Percentiles rank a stretch among this genome's conserved stretches.
These are phyloP conservation scores for Apostasia shenzhenica DNA, from an alignment of 106 monocot genomes.

Conservation along the genomic window DNA sequence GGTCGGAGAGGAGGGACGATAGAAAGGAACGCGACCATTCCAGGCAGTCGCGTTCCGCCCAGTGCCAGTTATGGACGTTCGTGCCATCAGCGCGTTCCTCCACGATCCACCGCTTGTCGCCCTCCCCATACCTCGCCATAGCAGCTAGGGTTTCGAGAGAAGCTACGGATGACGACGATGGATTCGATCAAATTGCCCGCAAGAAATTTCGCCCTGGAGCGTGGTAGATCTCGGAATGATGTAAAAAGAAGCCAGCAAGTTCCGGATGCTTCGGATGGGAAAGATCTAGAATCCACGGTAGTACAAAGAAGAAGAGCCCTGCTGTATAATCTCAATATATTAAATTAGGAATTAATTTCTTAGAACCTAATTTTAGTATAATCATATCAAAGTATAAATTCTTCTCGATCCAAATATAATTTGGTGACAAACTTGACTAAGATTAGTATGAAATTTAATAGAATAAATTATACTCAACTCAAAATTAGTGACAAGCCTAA, in stretches of 20 bases:
- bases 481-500: too few species aligned
- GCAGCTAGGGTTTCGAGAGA: neutral
- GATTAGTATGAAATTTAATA: too few species aligned
- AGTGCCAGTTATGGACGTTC: constrained; percentile 99
- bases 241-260: neutral
- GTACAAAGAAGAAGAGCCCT: too few species aligned
- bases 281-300: neutral
- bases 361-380: too few species aligned
- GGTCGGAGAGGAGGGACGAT: constrained; percentile 51
- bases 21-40: constrained; percentile 74
- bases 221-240: neutral
- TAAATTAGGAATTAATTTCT: too few species aligned
- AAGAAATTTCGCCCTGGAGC: neutral
- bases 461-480: too few species aligned
- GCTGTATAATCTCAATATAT: too few species aligned
- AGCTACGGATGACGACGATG: neutral
- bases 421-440: too few species aligned
- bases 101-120: constrained; percentile 99
- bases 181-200: neutral
- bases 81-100: constrained; percentile 84
- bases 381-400: too few species aligned
- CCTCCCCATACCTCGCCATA: constrained; percentile 96
- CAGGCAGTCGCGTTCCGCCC: constrained; percentile 95
- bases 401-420: too few species aligned
- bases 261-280: neutral